Evolutionary conservation across 257 asterid species (phyloP).

Genomic region (Jacaranda mimosifolia): DNA sequence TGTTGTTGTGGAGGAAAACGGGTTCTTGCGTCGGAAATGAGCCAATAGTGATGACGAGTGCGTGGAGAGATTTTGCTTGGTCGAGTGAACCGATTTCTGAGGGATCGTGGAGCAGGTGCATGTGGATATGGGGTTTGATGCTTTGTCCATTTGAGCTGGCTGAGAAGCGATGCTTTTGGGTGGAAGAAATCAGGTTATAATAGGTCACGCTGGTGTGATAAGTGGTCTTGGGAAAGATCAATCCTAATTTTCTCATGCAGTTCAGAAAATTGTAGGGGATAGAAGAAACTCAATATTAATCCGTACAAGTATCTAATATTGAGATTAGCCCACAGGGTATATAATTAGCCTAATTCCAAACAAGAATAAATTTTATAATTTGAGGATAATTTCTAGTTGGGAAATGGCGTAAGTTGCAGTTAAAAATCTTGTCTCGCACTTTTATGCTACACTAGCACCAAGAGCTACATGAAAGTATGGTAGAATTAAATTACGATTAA

Average conservation of each 20-base stretch:
- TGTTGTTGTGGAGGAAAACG: conserved; percentile 59
- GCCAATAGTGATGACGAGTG: conserved; percentile 61
- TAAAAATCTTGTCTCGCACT: too few relatives aligned
- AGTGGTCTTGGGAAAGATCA: conserved; percentile 27
- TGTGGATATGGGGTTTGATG: conserved; percentile 45
- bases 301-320: neutral
- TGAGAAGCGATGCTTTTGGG: conserved; percentile 38
- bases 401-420: too few relatives aligned
- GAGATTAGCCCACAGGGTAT: too few relatives aligned
- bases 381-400: too few relatives aligned
- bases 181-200: conserved; percentile 27
- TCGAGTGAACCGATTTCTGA: conserved; percentile 49
- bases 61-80: conserved; percentile 64
- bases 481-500: too few relatives aligned
- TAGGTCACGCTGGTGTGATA: conserved; percentile 12
- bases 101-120: conserved; percentile 58
- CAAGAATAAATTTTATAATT: too few relatives aligned
- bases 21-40: conserved; percentile 53
- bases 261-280: neutral
- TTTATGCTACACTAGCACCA: too few relatives aligned
- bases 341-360: too few relatives aligned
- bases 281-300: neutral
- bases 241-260: conserved; percentile 57
- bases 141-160: conserved; percentile 44
- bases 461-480: too few relatives aligned